Conservation (phyloP, 805 yeast species). For the Blastobotrys parvus region DNA sequence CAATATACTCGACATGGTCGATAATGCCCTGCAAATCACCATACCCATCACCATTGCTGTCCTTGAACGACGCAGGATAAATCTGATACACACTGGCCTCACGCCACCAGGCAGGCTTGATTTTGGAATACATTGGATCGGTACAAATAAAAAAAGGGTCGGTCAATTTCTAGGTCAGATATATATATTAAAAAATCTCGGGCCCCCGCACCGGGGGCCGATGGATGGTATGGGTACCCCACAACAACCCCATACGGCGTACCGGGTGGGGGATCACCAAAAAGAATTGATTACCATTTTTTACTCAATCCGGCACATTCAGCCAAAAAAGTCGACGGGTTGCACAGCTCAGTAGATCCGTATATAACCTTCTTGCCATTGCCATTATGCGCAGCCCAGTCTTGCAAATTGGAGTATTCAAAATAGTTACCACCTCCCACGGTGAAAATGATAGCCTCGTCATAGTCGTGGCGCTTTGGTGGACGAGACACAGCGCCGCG, state of each 20-base stretch:
- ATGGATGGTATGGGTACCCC: too few relatives aligned
- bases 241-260: too few relatives aligned
- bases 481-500: slow-evolving; percentile 87
- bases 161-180: too few relatives aligned
- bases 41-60: slow-evolving; percentile 50
- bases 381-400: slow-evolving; percentile 51
- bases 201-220: too few relatives aligned
- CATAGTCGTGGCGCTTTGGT: slow-evolving; percentile 74
- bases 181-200: too few relatives aligned
- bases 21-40: slow-evolving; percentile 51
- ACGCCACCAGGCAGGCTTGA: slow-evolving; percentile 45
- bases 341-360: slow-evolving; percentile 68
- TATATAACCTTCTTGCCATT: slow-evolving; percentile 57
- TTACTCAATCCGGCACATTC: slow-evolving; percentile 28
- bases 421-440: slow-evolving; percentile 96
- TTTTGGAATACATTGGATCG: too few relatives aligned
- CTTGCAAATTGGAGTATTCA: slow-evolving; percentile 90
- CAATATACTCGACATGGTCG: slow-evolving; percentile 43
- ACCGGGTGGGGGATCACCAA: too few relatives aligned
- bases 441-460: slow-evolving; percentile 79
- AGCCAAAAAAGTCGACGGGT: slow-evolving; percentile 24
- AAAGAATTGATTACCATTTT: slow-evolving; percentile 1
- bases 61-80: slow-evolving; percentile 55
- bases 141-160: too few relatives aligned
- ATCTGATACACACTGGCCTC: slow-evolving; percentile 49